A percentile compares a stretch with the other conserved stretches of the same genome.
These are phyloP conservation scores for Ascochyta lentis DNA, from an alignment of 2,329 filamentous ascomycete genomes.

Conservation along the genomic window DNA sequence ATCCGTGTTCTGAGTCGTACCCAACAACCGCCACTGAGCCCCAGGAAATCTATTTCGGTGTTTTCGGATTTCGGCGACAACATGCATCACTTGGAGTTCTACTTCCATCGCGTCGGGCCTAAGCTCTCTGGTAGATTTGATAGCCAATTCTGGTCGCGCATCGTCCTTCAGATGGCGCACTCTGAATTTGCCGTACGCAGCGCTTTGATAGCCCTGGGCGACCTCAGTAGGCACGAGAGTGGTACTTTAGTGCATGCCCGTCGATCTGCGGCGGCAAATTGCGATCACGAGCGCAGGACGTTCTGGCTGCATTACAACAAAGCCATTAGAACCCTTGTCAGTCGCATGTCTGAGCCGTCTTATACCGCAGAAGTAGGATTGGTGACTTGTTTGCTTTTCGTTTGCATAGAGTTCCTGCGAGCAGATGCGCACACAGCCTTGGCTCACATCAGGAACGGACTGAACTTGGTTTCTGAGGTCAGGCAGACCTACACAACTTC, in stretches of 20 bases:
- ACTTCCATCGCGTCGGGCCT: constrained; percentile 46
- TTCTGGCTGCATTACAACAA: constrained; percentile 51
- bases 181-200: constrained; percentile 51
- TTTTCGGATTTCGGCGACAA: constrained; percentile 13
- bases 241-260: constrained; percentile 13
- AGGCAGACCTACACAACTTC: neutral
- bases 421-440: constrained; percentile 49
- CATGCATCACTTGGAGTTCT: constrained; percentile 46
- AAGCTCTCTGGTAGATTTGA: constrained; percentile 45
- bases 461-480: constrained; percentile 42
- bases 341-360: constrained; percentile 31
- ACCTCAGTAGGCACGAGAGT: constrained; percentile 31
- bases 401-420: constrained; percentile 51
- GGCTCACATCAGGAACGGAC: constrained; percentile 51
- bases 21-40: neutral
- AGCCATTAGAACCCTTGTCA: constrained; percentile 44
- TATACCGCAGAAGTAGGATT: constrained; percentile 42
- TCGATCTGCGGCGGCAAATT: neutral
- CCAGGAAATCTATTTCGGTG: constrained; percentile 6
- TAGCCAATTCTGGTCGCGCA: constrained; percentile 49
- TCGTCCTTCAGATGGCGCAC: constrained; percentile 50
- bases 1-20: neutral
- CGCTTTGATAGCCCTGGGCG: constrained; percentile 51
- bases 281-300: constrained; percentile 19
- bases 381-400: constrained; percentile 52